Base-by-base conservation (phyloP, 2,329 filamentous ascomycete genomes). In the Gaeumannomyces tritici region DNA sequence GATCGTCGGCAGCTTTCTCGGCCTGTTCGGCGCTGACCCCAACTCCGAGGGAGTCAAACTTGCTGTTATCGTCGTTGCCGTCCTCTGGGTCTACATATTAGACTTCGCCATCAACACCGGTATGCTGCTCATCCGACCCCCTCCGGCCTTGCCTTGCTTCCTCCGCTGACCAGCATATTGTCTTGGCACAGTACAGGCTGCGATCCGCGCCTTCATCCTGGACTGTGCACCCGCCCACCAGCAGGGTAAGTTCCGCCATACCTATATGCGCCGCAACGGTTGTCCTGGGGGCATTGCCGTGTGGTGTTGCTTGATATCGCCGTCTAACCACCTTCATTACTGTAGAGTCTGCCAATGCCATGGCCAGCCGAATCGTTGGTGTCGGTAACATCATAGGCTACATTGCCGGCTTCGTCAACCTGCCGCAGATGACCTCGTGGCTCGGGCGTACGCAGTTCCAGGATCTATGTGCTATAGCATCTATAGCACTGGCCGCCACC, bases 91-190 rank as follows among this genome's bases (percentile, higher is more conserved):
- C 69, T 98, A 96, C 74, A 80, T 95, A 60, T 82, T 98, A 60
- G 93, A 98, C 73, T 95, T 98, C 73, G 87, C 93, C 69, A 95
- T 98, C 77, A 98, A 98, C 75, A 95, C 93, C 63, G 88, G 87
- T 89, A 76, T 68, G 80, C 35, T 26, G 28, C 47, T 27, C 6
- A 27, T 24, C 27, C 35, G 21, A 59, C 12, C 28, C n/a, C 4
- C 27, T 31, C 60, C 61, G 21, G 18, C 21, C 26, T 28, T 29
- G 29, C 29, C 7, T 61, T 35, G 26, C 21, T 29, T 31, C 11
- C 21, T 1, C 26, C 33, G 9, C 57, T 35, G 21, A 47, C 59
- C 29, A 9, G 59, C 27, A 6, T 55, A 21, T 13, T 54, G 24
- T 61, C 18, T 42, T 24, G 28, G 29, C 29, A 26, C 29, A 83